Percentiles rank a stretch among this genome's conserved stretches.
Evolutionary conservation across 2,329 filamentous ascomycete species (phyloP).

Genomic region (Plectosphaerella sp.): DNA sequence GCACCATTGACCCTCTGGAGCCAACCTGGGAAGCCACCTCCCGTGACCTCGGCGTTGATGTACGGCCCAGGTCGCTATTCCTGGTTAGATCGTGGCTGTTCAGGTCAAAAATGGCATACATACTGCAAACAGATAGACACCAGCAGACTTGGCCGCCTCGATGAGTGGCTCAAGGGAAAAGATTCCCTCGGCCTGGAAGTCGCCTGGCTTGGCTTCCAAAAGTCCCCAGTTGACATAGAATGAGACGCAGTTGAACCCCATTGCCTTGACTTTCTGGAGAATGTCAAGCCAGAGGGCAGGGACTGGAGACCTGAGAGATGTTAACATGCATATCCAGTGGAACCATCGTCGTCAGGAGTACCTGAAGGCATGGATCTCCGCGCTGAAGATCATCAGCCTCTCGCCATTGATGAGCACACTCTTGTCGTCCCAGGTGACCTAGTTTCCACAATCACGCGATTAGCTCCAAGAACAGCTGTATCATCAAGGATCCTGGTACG

Average conservation of each 20-base stretch:
- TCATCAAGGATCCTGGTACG: background rate
- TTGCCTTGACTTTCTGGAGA: conserved; percentile 69
- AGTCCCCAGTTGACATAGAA: conserved; percentile 72
- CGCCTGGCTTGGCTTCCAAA: conserved; percentile 62
- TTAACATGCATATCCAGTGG: background rate
- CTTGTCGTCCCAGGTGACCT: conserved; percentile 62
- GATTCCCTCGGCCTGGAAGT: conserved; percentile 61
- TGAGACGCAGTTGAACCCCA: conserved; percentile 67
- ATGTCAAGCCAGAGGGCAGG: conserved; percentile 54
- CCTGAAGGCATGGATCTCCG: conserved; percentile 61
- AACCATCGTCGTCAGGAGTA: background rate
- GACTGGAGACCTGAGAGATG: conserved; percentile 19
- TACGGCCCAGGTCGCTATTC: conserved; percentile 53
- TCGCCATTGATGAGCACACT: conserved; percentile 64
- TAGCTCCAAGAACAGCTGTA: background rate
- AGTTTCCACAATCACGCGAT: background rate
- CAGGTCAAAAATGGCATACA: background rate
- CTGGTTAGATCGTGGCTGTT: background rate
- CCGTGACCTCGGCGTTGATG: conserved; percentile 65
- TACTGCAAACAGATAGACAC: conserved; percentile 63
- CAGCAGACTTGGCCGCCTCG: conserved; percentile 59
- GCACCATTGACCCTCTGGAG: conserved; percentile 56
- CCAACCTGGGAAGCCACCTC: conserved; percentile 72
- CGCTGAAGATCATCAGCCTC: conserved; percentile 60
- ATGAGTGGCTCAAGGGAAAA: conserved; percentile 68